A percentile compares a stretch with the other conserved stretches of the same genome.
Conservation (phyloP, 257 asterid species). For the Catharanthus roseus region DNA sequence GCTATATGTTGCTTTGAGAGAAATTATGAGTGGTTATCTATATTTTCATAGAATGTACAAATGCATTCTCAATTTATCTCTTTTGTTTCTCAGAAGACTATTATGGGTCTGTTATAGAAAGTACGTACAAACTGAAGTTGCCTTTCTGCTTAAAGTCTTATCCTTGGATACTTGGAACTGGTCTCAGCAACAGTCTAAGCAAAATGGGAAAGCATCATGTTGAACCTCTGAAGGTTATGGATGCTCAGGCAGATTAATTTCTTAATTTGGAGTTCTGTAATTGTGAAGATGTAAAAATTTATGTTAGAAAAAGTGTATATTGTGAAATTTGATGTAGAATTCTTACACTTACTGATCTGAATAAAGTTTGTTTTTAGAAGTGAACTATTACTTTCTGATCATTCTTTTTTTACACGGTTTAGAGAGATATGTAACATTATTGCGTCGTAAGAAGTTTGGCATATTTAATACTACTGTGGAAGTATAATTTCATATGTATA, state of each 20-base stretch:
- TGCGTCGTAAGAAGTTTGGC: background rate
- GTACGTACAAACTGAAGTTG: conserved; percentile 25
- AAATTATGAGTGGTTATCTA: no score
- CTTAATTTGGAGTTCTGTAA: conserved; percentile 34
- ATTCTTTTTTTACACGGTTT: conserved; percentile 2
- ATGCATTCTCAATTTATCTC: no score
- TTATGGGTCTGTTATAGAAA: no score
- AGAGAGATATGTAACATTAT: background rate
- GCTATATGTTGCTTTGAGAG: no score
- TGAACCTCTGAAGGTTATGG: conserved; percentile 30
- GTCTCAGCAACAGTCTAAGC: conserved; percentile 72
- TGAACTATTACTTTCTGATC: no score
- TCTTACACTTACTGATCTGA: conserved; percentile 33
- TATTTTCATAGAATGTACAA: no score
- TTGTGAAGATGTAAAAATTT: conserved; percentile 30
- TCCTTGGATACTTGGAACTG: conserved; percentile 44
- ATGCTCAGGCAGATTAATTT: conserved; percentile 17
- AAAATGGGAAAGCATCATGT: conserved; percentile 37
- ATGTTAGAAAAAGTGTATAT: conserved; percentile 27
- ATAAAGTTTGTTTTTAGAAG: conserved; percentile 18
- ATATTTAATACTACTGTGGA: no score
- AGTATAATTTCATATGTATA: no score
- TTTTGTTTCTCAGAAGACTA: no score
- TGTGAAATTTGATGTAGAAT: conserved; percentile 18
- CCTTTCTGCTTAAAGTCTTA: background rate